Percentiles rank a stretch among this genome's conserved stretches.
These are phyloP conservation scores for Obba rivulosa DNA, from an alignment of 768 basidiomycete genomes.

Conservation along the genomic window DNA sequence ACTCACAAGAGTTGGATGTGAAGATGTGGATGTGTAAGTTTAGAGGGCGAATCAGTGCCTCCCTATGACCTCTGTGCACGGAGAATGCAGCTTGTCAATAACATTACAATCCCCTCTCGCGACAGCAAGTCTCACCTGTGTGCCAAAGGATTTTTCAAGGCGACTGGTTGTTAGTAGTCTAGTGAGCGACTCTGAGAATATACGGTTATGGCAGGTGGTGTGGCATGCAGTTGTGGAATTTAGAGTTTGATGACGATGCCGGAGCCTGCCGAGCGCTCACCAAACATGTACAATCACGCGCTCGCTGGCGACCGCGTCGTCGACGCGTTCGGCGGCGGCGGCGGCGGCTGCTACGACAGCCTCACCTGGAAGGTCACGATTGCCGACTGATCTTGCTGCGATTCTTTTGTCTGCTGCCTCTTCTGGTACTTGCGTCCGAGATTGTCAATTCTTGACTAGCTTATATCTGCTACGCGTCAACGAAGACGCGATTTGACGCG, in stretches of 20 bases:
- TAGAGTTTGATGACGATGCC: constrained; percentile 16
- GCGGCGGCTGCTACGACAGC: background rate
- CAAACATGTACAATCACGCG: background rate
- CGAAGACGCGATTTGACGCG: background rate
- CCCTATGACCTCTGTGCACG: constrained; percentile 79
- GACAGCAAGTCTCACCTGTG: constrained; percentile 45
- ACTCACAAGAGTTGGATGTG: background rate
- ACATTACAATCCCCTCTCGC: background rate
- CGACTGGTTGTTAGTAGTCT: constrained; percentile 32
- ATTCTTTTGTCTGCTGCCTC: background rate
- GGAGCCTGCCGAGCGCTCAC: constrained; percentile 5
- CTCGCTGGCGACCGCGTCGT: background rate
- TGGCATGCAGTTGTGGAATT: constrained; percentile 21
- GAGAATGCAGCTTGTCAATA: constrained; percentile 5
- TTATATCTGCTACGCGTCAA: no score
- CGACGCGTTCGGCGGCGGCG: no score
- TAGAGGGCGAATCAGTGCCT: constrained; percentile 53
- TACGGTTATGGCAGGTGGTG: background rate
- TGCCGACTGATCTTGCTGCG: background rate
- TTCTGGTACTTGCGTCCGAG: background rate
- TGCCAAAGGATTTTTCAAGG: constrained; percentile 98
- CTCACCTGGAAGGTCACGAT: background rate
- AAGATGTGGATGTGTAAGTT: constrained; percentile 14
- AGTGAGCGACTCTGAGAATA: constrained; percentile 1
- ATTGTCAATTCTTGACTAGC: background rate